These are phyloP conservation scores for Penicillium desertorum DNA, from an alignment of 495 filamentous ascomycete genomes.

Conservation along the genomic window DNA sequence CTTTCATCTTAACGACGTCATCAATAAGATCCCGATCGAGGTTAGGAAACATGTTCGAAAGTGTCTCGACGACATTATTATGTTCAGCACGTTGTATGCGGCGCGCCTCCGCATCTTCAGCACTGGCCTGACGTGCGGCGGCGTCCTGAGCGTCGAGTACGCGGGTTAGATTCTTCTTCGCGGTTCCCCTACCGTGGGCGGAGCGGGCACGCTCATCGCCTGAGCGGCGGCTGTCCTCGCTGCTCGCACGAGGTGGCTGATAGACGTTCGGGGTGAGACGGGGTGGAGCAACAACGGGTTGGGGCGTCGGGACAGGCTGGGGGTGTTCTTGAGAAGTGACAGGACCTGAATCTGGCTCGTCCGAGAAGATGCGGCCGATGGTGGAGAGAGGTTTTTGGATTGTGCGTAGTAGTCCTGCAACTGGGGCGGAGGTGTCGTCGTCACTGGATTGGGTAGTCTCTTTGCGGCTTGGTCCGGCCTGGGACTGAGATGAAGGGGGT, in stretches of 20 bases:
- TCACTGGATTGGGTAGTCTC: conserved; percentile 46
- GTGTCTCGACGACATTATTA: conserved; percentile 83
- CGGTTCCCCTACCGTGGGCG: conserved; percentile 18
- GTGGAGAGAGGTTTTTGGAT: conserved; percentile 91
- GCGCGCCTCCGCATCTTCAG: conserved; percentile 85
- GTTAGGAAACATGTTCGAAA: conserved; percentile 91
- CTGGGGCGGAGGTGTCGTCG: conserved; percentile 69
- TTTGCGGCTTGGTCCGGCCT: conserved; percentile 42
- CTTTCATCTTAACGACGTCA: conserved; percentile 88
- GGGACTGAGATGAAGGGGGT: conserved; percentile 40
- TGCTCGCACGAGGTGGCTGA: conserved; percentile 48
- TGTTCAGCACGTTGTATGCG: conserved; percentile 84
- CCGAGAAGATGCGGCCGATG: conserved; percentile 96
- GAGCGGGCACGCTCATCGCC: conserved; percentile 41
- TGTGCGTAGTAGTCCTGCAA: conserved; percentile 81
- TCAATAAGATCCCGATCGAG: conserved; percentile 88
- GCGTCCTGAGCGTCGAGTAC: conserved; percentile 71
- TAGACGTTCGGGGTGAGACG: conserved; percentile 58
- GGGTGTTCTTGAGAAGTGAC: conserved; percentile 36
- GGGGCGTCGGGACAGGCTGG: conserved; percentile 57
- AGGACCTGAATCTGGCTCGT: conserved; percentile 54
- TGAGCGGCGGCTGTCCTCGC: conserved; percentile 43
- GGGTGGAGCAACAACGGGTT: conserved; percentile 52
- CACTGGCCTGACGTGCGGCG: conserved; percentile 90
- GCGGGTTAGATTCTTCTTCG: conserved; percentile 32